Percentiles rank a stretch among this genome's conserved stretches.
Conservation (phyloP, 805 yeast genomes). For the Candida bentonensis region DNA sequence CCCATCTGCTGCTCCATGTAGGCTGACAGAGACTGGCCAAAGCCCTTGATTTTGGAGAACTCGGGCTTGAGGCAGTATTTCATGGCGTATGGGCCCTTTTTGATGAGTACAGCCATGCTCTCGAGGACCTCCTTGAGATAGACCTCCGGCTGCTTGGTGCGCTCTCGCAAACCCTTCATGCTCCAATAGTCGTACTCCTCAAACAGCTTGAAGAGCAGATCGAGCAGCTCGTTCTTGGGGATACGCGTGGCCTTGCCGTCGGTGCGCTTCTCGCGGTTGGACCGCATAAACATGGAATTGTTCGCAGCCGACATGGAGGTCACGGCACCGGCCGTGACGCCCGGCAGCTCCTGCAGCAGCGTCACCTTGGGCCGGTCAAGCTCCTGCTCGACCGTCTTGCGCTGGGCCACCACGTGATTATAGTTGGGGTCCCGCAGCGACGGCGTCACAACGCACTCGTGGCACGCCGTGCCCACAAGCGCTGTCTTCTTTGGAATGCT, state of each 20-base stretch:
- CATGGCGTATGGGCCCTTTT: slow-evolving; percentile 91
- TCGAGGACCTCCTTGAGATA: slow-evolving; percentile 85
- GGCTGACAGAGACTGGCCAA: not conserved
- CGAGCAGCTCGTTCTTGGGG: slow-evolving; percentile 85
- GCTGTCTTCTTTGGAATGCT: slow-evolving; percentile 73
- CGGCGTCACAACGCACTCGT: slow-evolving; percentile 84
- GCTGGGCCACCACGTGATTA: slow-evolving; percentile 42
- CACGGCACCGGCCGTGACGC: slow-evolving; percentile 36
- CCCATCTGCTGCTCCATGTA: too few species aligned
- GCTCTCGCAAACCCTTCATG: slow-evolving; percentile 81
- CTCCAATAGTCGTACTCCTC: slow-evolving; percentile 97
- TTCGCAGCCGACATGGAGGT: slow-evolving; percentile 37
- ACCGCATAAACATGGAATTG: slow-evolving; percentile 49
- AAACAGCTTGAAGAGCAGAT: slow-evolving; percentile 72
- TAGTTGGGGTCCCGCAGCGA: slow-evolving; percentile 61
- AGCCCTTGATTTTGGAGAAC: slow-evolving; percentile 44
- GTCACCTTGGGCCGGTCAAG: slow-evolving; percentile 44
- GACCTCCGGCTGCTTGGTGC: slow-evolving; percentile 86
- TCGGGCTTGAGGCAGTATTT: slow-evolving; percentile 85
- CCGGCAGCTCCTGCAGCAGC: slow-evolving; percentile 65
- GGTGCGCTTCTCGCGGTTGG: slow-evolving; percentile 4
- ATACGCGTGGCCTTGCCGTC: slow-evolving; percentile 89
- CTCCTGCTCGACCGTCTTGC: slow-evolving; percentile 32
- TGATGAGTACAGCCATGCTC: slow-evolving; percentile 73
- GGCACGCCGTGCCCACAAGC: slow-evolving; percentile 73